Evolutionary conservation across 306 rosid genomes (phyloP), one percentile per base, ranked within the genome.

Genomic region (Rosa rugosa): DNA sequence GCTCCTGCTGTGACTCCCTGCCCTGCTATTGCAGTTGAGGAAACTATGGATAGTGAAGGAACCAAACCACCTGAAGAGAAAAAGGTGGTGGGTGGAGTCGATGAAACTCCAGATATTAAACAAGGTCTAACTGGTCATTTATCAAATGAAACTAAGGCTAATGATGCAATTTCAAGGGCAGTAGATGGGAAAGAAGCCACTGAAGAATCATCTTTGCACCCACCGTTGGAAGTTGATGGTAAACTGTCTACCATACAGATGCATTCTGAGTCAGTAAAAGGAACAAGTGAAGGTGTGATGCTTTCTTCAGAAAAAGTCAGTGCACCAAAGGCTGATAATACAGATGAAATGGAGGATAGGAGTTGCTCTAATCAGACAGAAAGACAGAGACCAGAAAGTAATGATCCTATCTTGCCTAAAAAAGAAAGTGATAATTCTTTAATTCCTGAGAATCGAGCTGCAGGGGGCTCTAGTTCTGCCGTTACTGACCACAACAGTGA

Each of bases 301-400:
- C 73, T 80, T 77, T 80, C 86, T 71, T 72, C 85, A 40, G 84
- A 81, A 72, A 84, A 71, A 72, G 76, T 71, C 47, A 49, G 59
- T 80, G 89, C 80, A 75, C 67, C 16, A 81, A 87, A 85, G 77
- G 73, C 69, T 34, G 86, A 79, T 51, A 85, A 87, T 68, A 50
- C 14, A 31, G 79, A 70, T 69, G 89, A 80, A 79, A 67, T 67
- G 50, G 85, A 60, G 25, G 46, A 74, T 44, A 36, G 22, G 23
- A 77, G 50, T 64, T 81, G 12, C 83, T 69, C 59, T 56, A 79
- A 45, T 45, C 82, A 49, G 67, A 75, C 79, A 69, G 86, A 82
- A 84, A 82, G 62, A 63, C 86, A 69, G 57, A 79, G 66, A 71
- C 22, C 51, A 1, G 86, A 68, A 62, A 73, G 75, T 65, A 73